Conservation (phyloP, 2,329 filamentous ascomycete genomes). For the Elsinoe fawcettii region DNA sequence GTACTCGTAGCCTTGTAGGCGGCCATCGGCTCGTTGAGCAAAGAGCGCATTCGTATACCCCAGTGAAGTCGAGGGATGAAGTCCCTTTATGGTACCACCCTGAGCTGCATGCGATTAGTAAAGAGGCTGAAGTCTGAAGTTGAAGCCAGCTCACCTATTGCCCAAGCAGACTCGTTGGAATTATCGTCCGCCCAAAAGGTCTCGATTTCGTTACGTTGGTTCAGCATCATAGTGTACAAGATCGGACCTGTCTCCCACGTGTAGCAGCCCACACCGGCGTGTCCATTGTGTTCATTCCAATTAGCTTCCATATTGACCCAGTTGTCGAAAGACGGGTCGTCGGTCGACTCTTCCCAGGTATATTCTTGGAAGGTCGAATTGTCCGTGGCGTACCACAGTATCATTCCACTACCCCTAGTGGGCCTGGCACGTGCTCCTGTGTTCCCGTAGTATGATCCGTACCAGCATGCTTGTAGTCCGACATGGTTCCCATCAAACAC, state of each 20-base stretch:
- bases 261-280: slow-evolving; percentile 39
- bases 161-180: no score
- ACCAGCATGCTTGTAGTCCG: slow-evolving; percentile 34
- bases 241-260: slow-evolving; percentile 34
- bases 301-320: no score
- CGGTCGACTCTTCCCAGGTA: slow-evolving; percentile 30
- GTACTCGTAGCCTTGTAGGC: slow-evolving; percentile 35
- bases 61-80: slow-evolving; percentile 34
- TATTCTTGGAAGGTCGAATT: slow-evolving; percentile 34
- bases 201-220: slow-evolving; percentile 32
- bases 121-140: no score
- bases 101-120: slow-evolving; percentile 4
- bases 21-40: slow-evolving; percentile 30
- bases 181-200: slow-evolving; percentile 40
- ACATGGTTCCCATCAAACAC: slow-evolving; percentile 28
- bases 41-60: slow-evolving; percentile 39
- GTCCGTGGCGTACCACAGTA: neutral
- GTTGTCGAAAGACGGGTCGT: no score
- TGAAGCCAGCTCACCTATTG: no score
- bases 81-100: slow-evolving; percentile 27
- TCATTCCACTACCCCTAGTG: neutral
- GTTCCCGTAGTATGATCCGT: slow-evolving; percentile 31
- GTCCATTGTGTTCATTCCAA: slow-evolving; percentile 31
- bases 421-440: slow-evolving; percentile 30
- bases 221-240: slow-evolving; percentile 39